Conservation (phyloP, 2,329 filamentous ascomycete species). For the Capronia americana region DNA sequence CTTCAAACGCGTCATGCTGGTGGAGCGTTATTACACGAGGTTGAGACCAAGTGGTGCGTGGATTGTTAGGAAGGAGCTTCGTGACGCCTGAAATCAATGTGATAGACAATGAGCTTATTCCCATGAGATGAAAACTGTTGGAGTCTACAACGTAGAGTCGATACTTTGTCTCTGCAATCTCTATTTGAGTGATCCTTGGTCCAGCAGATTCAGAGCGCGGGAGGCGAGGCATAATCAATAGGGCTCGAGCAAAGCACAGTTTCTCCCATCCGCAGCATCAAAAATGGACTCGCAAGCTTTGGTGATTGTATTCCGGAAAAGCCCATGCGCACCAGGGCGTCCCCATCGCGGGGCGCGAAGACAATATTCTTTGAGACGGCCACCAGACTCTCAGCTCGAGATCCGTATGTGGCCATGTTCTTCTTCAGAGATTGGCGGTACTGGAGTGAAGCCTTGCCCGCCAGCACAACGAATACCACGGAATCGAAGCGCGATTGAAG, state of each 20-base stretch:
- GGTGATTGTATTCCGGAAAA: not conserved
- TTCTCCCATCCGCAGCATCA: not conserved
- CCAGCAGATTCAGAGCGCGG: not conserved
- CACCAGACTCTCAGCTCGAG: not conserved
- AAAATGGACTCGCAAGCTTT: not conserved
- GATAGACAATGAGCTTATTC: not conserved
- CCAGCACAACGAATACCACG: not conserved
- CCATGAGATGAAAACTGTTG: not conserved
- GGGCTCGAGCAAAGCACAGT: not conserved
- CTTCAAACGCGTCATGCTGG: constrained; percentile 59
- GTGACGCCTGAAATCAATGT: constrained; percentile 16
- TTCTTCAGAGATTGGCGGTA: not conserved
- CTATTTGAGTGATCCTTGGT: not conserved
- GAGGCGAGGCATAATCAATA: not conserved
- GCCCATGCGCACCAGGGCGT: not conserved
- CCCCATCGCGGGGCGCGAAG: not conserved
- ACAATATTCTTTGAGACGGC: not conserved
- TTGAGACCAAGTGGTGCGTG: constrained; percentile 63
- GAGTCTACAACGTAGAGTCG: not conserved
- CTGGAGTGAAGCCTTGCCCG: not conserved
- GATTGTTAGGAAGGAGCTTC: constrained; percentile 49
- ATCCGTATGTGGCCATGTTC: not conserved
- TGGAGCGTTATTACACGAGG: constrained; percentile 65
- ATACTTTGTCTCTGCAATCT: not conserved
- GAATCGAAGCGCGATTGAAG: not conserved